Evolutionary conservation across 192 early-diverging fungal genomes (phyloP).

Genomic region (Chytriomyces confervae): DNA sequence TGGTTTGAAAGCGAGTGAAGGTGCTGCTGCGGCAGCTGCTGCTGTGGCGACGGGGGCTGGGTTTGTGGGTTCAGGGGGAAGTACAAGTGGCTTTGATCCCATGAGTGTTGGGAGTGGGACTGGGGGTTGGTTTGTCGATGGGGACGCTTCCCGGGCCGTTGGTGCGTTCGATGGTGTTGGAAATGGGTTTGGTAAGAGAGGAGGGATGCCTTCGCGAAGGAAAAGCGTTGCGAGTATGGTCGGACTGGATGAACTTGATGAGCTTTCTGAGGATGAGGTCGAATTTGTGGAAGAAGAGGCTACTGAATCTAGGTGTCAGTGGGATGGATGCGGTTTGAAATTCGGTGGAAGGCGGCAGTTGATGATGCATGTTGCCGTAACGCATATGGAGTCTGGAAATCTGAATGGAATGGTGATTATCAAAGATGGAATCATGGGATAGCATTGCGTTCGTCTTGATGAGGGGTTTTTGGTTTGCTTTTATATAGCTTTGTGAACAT

Average conservation of each 20-base stretch:
- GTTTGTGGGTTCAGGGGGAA: no score
- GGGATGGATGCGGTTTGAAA: not conserved
- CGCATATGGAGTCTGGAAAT: not conserved
- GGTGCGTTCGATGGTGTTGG: not conserved
- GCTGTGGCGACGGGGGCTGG: not conserved
- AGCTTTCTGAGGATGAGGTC: not conserved
- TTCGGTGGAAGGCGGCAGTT: not conserved
- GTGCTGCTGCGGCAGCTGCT: not conserved
- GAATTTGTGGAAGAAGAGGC: not conserved
- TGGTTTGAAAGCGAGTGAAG: not conserved
- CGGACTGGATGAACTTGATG: not conserved
- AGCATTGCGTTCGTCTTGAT: no score
- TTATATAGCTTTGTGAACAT: no score
- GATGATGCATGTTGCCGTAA: not conserved
- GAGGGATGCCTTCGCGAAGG: no score
- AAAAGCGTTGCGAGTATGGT: not conserved
- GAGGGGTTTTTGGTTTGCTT: no score
- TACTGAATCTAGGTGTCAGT: not conserved
- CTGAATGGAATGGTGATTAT: not conserved
- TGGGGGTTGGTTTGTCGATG: not conserved
- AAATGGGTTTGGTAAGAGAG: no score
- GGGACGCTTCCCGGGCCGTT: not conserved
- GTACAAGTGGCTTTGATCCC: not conserved
- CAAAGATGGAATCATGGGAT: not conserved
- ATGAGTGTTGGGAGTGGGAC: not conserved